Percentiles rank a stretch among this genome's conserved stretches.
These are phyloP conservation scores for Craspedostauros australis DNA, from an alignment of 108 stramenopile species.

Conservation along the genomic window DNA sequence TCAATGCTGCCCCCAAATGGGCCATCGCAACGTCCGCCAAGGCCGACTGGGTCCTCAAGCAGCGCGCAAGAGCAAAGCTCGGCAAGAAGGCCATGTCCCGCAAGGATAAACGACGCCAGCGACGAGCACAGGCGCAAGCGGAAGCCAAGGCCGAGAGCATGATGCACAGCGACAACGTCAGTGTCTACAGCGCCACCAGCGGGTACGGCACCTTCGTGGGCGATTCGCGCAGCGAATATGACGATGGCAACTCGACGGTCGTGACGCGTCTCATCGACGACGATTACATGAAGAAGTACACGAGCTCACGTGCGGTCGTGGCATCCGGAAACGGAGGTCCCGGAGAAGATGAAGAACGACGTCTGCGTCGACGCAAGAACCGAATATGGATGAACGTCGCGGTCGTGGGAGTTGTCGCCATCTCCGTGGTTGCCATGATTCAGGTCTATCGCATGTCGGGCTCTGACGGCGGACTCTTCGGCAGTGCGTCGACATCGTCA, in stretches of 20 bases:
- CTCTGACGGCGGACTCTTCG: too few species aligned
- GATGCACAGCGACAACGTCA: not conserved
- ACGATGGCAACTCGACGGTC: not conserved
- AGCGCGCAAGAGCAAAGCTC: constrained; percentile 40
- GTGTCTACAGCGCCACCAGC: constrained; percentile 1
- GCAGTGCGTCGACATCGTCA: too few species aligned
- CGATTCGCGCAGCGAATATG: not conserved
- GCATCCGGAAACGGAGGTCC: constrained; percentile 51
- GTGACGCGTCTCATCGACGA: too few species aligned
- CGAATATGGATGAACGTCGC: constrained; percentile 29
- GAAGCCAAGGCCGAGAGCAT: too few species aligned
- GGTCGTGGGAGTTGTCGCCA: constrained; percentile 26
- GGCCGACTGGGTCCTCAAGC: constrained; percentile 65
- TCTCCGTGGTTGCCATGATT: constrained; percentile 2
- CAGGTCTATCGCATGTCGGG: constrained; percentile 11
- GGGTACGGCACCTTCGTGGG: constrained; percentile 1
- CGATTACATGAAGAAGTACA: constrained; percentile 12
- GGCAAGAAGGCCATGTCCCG: constrained; percentile 43
- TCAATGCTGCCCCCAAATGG: constrained; percentile 42
- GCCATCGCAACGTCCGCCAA: constrained; percentile 37
- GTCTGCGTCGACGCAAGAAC: constrained; percentile 22
- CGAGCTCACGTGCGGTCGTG: constrained; percentile 32
- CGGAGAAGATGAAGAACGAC: constrained; percentile 32
- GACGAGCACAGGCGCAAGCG: too few species aligned
- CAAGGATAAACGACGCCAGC: constrained; percentile 36